These are phyloP conservation scores for Paraphoma sp. DNA, from an alignment of 2,329 filamentous ascomycete genomes.

Conservation along the genomic window DNA sequence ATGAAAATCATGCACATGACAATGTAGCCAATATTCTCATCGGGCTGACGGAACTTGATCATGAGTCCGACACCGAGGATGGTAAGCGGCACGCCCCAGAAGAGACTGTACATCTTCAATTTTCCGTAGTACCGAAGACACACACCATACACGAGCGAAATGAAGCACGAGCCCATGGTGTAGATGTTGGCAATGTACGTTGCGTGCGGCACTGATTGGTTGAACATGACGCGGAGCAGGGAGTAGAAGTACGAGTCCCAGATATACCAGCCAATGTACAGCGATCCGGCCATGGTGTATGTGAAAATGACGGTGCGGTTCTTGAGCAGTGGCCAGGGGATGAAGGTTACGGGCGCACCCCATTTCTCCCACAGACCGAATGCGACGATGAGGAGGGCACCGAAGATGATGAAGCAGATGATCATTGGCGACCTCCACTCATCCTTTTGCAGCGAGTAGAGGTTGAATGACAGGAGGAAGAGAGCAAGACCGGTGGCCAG, in stretches of 20 bases:
- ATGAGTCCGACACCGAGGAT: slow-evolving; percentile 46
- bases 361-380: slow-evolving; percentile 53
- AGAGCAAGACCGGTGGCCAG: slow-evolving; percentile 67
- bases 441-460: slow-evolving; percentile 50
- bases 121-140: slow-evolving; percentile 38
- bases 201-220: slow-evolving; percentile 39
- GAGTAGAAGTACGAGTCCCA: slow-evolving; percentile 54
- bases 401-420: slow-evolving; percentile 52
- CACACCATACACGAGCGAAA: slow-evolving; percentile 37
- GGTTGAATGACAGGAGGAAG: slow-evolving; percentile 72
- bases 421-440: slow-evolving; percentile 48
- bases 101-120: slow-evolving; percentile 37
- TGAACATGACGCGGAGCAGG: slow-evolving; percentile 49
- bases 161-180: slow-evolving; percentile 46
- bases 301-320: slow-evolving; percentile 62
- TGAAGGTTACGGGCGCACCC: slow-evolving; percentile 49
- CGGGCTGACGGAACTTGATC: slow-evolving; percentile 47
- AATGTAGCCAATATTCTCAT: slow-evolving; percentile 42
- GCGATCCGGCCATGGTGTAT: slow-evolving; percentile 55
- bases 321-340: slow-evolving; percentile 56
- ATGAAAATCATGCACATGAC: slow-evolving; percentile 47
- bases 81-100: slow-evolving; percentile 38
- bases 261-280: slow-evolving; percentile 44
- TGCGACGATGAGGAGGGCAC: slow-evolving; percentile 42
- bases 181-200: slow-evolving; percentile 52